Percentiles rank a stretch among this genome's conserved stretches.
These are phyloP conservation scores for Isabelozyma gotoi DNA, from an alignment of 805 yeast species.

Conservation along the genomic window DNA sequence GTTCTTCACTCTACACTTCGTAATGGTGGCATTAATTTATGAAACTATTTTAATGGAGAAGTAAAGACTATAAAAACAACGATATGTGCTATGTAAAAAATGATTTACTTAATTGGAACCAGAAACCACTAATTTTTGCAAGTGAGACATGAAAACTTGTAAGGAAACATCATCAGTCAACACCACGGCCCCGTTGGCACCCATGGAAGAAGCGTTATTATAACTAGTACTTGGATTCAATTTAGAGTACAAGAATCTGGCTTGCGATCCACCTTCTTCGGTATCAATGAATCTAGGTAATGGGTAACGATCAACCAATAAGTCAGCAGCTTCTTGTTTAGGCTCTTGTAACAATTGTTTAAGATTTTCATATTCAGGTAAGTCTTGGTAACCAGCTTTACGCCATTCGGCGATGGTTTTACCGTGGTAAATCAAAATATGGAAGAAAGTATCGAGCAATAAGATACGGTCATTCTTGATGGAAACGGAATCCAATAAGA, in stretches of 20 bases:
- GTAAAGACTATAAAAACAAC: not conserved
- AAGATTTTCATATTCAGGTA: slow-evolving; percentile 85
- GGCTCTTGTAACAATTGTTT: slow-evolving; percentile 86
- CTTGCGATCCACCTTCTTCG: slow-evolving; percentile 98
- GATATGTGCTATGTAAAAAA: not conserved
- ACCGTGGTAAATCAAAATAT: slow-evolving; percentile 93
- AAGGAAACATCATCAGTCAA: slow-evolving; percentile 95
- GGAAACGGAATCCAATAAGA: slow-evolving; percentile 88
- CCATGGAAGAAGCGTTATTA: slow-evolving; percentile 46
- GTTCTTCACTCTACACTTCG: not conserved
- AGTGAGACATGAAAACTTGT: slow-evolving; percentile 92
- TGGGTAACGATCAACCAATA: slow-evolving; percentile 93
- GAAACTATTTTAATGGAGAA: not conserved
- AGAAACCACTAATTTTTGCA: slow-evolving; percentile 83
- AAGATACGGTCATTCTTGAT: slow-evolving; percentile 85
- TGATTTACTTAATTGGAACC: slow-evolving; percentile 28
- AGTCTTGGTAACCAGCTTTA: slow-evolving; percentile 90
- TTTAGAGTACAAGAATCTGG: slow-evolving; percentile 91
- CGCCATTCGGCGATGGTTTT: slow-evolving; percentile 95
- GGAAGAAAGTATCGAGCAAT: slow-evolving; percentile 93
- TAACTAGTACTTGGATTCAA: slow-evolving; percentile 91
- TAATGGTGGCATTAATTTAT: not conserved
- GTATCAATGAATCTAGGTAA: slow-evolving; percentile 96
- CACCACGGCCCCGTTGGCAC: slow-evolving; percentile 65
- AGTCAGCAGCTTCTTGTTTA: slow-evolving; percentile 85